These are phyloP conservation scores for Colletotrichum sojae DNA, from an alignment of 2,329 filamentous ascomycete genomes.

Conservation along the genomic window DNA sequence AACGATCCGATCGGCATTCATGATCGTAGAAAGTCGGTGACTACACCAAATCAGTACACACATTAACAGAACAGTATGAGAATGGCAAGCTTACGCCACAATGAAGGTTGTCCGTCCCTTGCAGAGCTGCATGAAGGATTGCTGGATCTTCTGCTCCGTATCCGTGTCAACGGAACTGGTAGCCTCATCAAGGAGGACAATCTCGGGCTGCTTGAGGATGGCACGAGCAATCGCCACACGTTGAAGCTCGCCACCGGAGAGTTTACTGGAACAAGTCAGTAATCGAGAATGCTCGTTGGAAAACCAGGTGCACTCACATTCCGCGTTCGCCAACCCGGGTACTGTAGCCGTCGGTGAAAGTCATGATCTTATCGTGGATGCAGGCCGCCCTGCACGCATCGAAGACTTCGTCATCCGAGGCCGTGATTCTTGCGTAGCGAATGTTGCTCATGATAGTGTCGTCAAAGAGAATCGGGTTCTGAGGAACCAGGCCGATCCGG, in stretches of 20 bases:
- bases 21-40: slow-evolving; percentile 79
- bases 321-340: slow-evolving; percentile 67
- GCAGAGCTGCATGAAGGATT: slow-evolving; percentile 71
- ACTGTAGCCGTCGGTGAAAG: slow-evolving; percentile 66
- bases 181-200: slow-evolving; percentile 84
- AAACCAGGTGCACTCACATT: slow-evolving; percentile 51
- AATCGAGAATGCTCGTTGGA: neutral
- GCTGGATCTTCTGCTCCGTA: slow-evolving; percentile 77
- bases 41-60: slow-evolving; percentile 51
- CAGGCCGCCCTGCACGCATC: slow-evolving; percentile 69
- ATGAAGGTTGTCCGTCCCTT: slow-evolving; percentile 76
- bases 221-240: slow-evolving; percentile 79
- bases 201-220: slow-evolving; percentile 80
- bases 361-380: slow-evolving; percentile 71
- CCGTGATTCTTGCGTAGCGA: slow-evolving; percentile 67
- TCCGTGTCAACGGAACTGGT: slow-evolving; percentile 83
- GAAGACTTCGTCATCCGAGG: slow-evolving; percentile 68
- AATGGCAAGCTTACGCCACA: slow-evolving; percentile 66
- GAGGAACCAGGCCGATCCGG: slow-evolving; percentile 70
- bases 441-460: slow-evolving; percentile 73
- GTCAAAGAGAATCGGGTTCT: slow-evolving; percentile 69
- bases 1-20: slow-evolving; percentile 77
- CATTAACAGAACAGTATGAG: too few relatives aligned
- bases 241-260: slow-evolving; percentile 77
- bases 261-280: slow-evolving; percentile 59